phyloP scores from a whole-genome alignment of 441 rosid genomes.

The Mallotus repandus region DNA sequence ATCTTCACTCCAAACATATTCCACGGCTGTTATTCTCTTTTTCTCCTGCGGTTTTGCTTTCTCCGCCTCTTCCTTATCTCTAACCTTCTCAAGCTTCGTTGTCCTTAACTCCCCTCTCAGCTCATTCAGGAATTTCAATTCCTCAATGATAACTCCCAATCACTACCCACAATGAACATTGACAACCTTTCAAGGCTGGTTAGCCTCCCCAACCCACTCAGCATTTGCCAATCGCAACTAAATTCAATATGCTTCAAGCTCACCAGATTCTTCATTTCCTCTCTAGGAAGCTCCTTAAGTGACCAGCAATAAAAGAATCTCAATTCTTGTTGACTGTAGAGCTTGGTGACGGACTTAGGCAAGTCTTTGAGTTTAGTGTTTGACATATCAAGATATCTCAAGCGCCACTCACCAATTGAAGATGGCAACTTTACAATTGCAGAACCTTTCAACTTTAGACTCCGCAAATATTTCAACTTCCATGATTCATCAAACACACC shows the following conservation, averaged over 20 bases:
- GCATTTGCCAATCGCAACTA: constrained; percentile 5
- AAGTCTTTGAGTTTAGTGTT: background rate
- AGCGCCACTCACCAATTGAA: constrained; percentile 16
- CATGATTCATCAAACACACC: background rate
- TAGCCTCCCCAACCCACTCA: constrained; percentile 5
- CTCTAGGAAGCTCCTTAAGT: constrained; percentile 24
- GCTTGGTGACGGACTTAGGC: constrained; percentile 27
- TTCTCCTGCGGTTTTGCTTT: constrained; percentile 23
- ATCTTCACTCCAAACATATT: background rate
- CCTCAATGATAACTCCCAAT: constrained; percentile 21
- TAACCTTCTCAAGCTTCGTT: constrained; percentile 17
- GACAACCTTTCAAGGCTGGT: constrained; percentile 7
- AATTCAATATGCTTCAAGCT: constrained; percentile 21
- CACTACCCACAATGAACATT: constrained; percentile 17
- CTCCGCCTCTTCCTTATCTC: constrained; percentile 15
- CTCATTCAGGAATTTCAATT: constrained; percentile 19
- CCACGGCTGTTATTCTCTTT: constrained; percentile 2
- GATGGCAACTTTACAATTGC: constrained; percentile 8
- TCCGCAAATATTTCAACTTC: constrained; percentile 21
- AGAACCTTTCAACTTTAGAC: constrained; percentile 11
- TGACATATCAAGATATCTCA: constrained; percentile 30
- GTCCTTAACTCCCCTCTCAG: constrained; percentile 24
- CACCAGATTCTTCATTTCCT: constrained; percentile 14
- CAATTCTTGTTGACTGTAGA: constrained; percentile 30
- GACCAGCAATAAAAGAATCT: constrained; percentile 8